Evolutionary conservation across 768 basidiomycete species (phyloP).

Genomic region (Punctularia strigosozonata): DNA sequence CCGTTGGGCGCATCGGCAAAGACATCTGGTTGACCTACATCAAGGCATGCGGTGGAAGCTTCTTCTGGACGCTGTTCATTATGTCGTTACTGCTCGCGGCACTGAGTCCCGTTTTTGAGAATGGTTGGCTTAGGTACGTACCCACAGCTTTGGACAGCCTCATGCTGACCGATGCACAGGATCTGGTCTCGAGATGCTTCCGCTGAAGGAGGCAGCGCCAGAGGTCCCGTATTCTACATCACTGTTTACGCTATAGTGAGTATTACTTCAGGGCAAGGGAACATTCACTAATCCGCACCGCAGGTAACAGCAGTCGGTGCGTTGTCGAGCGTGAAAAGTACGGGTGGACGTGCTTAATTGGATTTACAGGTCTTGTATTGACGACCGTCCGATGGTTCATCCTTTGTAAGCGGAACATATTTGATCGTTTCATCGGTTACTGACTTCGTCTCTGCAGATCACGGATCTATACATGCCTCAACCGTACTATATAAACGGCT

Average conservation of each 20-base stretch:
- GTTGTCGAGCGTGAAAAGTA: too few species aligned
- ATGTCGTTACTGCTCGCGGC: constrained; percentile 25
- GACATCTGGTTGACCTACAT: constrained; percentile 36
- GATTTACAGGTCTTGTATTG: constrained; percentile 35
- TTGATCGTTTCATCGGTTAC: constrained; percentile 2
- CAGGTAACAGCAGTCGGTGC: constrained; percentile 28
- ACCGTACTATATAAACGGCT: constrained; percentile 67
- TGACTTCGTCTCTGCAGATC: constrained; percentile 26
- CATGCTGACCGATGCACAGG: neutral
- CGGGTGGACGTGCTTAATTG: neutral
- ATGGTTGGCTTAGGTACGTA: constrained; percentile 29
- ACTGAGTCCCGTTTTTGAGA: constrained; percentile 32
- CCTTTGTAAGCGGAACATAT: constrained; percentile 36
- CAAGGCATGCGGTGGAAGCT: constrained; percentile 22
- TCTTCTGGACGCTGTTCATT: constrained; percentile 29
- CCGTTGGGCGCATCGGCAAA: constrained; percentile 18
- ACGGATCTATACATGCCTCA: constrained; percentile 76
- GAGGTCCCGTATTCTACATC: constrained; percentile 1
- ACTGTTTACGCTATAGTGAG: neutral
- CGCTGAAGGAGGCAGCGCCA: neutral
- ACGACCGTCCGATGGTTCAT: constrained; percentile 57
- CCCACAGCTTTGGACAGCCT: neutral
- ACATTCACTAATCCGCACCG: constrained; percentile 14
- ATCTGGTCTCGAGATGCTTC: neutral
- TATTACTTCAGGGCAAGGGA: neutral